Evolutionary conservation across 192 early-diverging fungal species (phyloP).

Genomic region (Spizellomyces sp.): DNA sequence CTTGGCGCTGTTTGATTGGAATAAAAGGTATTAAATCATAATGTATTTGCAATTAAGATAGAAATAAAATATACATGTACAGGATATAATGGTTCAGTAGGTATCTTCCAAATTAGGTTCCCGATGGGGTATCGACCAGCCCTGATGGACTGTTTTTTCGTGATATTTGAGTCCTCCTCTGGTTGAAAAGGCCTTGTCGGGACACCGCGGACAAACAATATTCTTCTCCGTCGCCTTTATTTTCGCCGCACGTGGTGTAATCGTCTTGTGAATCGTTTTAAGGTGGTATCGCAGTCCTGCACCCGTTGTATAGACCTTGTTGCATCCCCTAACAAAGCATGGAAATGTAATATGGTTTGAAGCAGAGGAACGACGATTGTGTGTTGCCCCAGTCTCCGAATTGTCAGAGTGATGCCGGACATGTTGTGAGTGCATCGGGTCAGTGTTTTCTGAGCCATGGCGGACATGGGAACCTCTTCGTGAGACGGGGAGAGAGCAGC

Average conservation of each 20-base stretch:
- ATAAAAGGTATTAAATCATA: too few species aligned
- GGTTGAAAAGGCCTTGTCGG: slow-evolving; percentile 11
- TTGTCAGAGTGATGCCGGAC: too few species aligned
- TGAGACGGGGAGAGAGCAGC: background rate
- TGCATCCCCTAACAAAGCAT: background rate
- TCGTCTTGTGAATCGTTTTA: background rate
- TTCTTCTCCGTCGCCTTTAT: background rate
- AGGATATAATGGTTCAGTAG: too few species aligned
- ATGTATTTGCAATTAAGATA: too few species aligned
- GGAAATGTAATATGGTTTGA: too few species aligned
- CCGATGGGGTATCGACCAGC: too few species aligned
- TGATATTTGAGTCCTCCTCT: slow-evolving; percentile 1
- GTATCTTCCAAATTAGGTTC: too few species aligned
- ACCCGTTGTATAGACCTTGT: background rate
- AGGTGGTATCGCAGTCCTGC: slow-evolving; percentile 11
- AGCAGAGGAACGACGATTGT: too few species aligned
- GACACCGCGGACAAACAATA: slow-evolving; percentile 1
- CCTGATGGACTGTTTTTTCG: slow-evolving; percentile 1
- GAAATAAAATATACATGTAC: too few species aligned
- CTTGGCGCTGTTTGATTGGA: too few species aligned
- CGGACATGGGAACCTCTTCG: background rate
- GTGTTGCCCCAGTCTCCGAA: too few species aligned
- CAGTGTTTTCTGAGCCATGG: background rate
- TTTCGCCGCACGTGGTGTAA: slow-evolving; percentile 2
- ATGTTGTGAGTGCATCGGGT: too few species aligned